A percentile compares a stretch with the other conserved stretches of the same genome.
These are phyloP conservation scores for Dioszegia crocea DNA, from an alignment of 768 basidiomycete genomes.

Conservation along the genomic window DNA sequence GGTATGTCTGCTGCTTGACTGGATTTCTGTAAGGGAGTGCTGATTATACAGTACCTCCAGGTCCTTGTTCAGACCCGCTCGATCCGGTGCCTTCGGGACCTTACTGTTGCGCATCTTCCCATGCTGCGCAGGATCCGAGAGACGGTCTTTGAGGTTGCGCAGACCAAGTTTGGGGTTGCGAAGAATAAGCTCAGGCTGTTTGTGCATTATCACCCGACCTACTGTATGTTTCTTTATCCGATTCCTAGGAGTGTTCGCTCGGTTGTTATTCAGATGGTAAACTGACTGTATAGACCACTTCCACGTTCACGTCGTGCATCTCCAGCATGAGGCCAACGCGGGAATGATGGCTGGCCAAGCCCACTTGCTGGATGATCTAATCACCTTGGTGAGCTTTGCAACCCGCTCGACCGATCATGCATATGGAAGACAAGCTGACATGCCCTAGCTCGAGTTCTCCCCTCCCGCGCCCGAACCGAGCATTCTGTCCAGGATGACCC, in stretches of 20 bases:
- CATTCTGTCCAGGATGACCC: constrained; percentile 65
- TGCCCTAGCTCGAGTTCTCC: constrained; percentile 61
- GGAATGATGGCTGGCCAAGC: constrained; percentile 86
- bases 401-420: too few relatives aligned
- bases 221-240: too few relatives aligned
- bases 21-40: not conserved
- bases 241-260: too few relatives aligned
- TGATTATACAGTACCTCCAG: constrained; percentile 61
- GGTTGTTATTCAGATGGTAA: too few relatives aligned
- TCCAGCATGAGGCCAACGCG: constrained; percentile 59
- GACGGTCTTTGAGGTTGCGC: constrained; percentile 57
- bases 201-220: constrained; percentile 92
- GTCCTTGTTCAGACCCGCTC: constrained; percentile 64
- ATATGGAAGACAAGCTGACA: not conserved
- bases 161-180: constrained; percentile 64
- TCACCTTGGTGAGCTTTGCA: constrained; percentile 61
- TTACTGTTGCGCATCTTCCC: constrained; percentile 61
- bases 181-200: constrained; percentile 68
- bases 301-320: constrained; percentile 86
- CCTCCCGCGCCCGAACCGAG: constrained; percentile 52
- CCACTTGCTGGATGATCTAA: constrained; percentile 86
- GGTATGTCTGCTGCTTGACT: constrained; percentile 20
- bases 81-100: constrained; percentile 72
- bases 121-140: constrained; percentile 65
- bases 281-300: constrained; percentile 68